Conservation (phyloP, 1,284 basidiomycete genomes). For the Gomphus bonarii region DNA sequence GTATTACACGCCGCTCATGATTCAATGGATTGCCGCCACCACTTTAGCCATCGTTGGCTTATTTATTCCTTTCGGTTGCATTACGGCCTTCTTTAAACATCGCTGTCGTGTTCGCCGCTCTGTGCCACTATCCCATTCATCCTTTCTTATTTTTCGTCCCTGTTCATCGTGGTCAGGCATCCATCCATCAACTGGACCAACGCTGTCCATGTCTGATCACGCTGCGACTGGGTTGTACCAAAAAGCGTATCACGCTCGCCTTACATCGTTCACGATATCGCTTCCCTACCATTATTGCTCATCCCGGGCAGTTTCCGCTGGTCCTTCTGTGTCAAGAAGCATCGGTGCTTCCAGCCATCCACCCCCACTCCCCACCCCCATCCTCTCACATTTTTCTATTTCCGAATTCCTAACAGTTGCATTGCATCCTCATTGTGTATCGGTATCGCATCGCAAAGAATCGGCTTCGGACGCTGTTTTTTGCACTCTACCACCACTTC, state of each 20-base stretch:
- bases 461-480: constrained; percentile 12
- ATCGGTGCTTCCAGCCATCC: not conserved
- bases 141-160: not conserved
- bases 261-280: not conserved
- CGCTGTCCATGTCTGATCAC: not conserved
- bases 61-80: constrained; percentile 5
- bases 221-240: not conserved
- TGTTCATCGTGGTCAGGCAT: not conserved
- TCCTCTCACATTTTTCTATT: not conserved
- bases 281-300: not conserved
- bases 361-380: not conserved
- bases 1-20: not conserved
- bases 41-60: constrained; percentile 1
- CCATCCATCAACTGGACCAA: not conserved
- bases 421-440: constrained; percentile 11
- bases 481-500: constrained; percentile 3
- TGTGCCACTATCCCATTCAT: not conserved
- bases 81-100: not conserved
- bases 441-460: constrained; percentile 10
- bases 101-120: constrained; percentile 3
- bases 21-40: not conserved
- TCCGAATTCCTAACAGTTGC: not conserved
- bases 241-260: not conserved
- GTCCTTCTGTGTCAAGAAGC: too few relatives aligned
- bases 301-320: not conserved